These are phyloP conservation scores for Microcera coccophila DNA, from an alignment of 2,329 filamentous ascomycete genomes.

Conservation along the genomic window DNA sequence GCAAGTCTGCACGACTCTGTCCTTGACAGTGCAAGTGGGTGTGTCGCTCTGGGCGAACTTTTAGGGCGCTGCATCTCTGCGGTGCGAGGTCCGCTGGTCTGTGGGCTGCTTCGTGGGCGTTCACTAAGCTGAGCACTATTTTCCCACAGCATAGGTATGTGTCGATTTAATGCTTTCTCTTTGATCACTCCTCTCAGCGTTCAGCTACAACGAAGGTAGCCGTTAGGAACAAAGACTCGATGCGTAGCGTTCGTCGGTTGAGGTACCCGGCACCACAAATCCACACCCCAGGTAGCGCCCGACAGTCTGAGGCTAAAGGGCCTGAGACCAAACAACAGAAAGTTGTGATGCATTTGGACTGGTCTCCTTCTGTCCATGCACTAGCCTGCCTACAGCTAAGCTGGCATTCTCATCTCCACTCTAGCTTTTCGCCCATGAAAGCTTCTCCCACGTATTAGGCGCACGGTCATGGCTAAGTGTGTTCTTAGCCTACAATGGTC, in stretches of 20 bases:
- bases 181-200: background rate
- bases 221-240: conserved; percentile 8
- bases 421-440: background rate
- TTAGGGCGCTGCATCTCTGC: conserved; percentile 10
- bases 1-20: conserved; percentile 24
- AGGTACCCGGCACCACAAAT: too few relatives aligned
- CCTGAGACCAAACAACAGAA: conserved; percentile 17
- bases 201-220: background rate
- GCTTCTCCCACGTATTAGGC: too few relatives aligned
- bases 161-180: background rate
- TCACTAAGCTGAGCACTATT: conserved; percentile 16
- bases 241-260: too few relatives aligned
- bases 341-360: conserved; percentile 11
- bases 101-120: conserved; percentile 25
- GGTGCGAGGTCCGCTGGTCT: conserved; percentile 23
- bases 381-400: conserved; percentile 10
- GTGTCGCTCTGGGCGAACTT: background rate
- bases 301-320: too few relatives aligned
- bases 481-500: too few relatives aligned
- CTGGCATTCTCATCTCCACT: background rate
- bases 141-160: conserved; percentile 8
- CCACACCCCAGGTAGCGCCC: background rate
- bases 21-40: background rate
- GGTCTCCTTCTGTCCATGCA: conserved; percentile 1
- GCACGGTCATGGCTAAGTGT: too few relatives aligned